Percentiles rank a stretch among this genome's conserved stretches.
Evolutionary conservation across 805 yeast species (phyloP).

Genomic region (Nakazawaea holstii): DNA sequence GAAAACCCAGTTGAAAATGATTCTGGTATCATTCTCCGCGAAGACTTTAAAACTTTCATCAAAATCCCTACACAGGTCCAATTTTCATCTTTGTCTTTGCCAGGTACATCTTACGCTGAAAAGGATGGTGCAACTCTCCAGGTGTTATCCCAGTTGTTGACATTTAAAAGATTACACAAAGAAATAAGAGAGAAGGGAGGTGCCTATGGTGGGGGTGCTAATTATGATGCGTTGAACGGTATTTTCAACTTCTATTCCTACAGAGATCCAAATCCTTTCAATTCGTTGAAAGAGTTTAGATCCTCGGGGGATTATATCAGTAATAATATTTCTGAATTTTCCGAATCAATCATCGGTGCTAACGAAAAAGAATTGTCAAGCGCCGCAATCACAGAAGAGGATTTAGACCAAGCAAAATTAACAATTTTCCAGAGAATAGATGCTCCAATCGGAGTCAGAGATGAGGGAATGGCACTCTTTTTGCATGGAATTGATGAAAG

Average conservation of each 20-base stretch:
- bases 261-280: constrained; percentile 84
- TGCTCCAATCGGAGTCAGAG: constrained; percentile 77
- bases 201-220: constrained; percentile 96
- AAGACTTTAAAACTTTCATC: constrained; percentile 38
- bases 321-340: constrained; percentile 24
- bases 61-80: constrained; percentile 85
- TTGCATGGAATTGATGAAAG: constrained; percentile 69
- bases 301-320: constrained; percentile 45
- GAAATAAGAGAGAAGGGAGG: constrained; percentile 95
- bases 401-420: constrained; percentile 84
- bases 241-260: constrained; percentile 79
- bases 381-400: constrained; percentile 38
- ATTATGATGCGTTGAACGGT: constrained; percentile 78
- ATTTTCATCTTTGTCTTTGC: constrained; percentile 63
- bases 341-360: constrained; percentile 22
- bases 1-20: background rate
- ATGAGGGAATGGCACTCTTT: constrained; percentile 69
- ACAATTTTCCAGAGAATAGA: constrained; percentile 89
- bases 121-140: constrained; percentile 84
- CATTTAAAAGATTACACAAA: constrained; percentile 80
- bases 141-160: constrained; percentile 71
- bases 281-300: constrained; percentile 58
- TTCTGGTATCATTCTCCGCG: constrained; percentile 13
- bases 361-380: constrained; percentile 21
- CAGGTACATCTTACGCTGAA: constrained; percentile 62